Conservation (phyloP, 2,329 filamentous ascomycete species). For the Fusarium hostae region DNA sequence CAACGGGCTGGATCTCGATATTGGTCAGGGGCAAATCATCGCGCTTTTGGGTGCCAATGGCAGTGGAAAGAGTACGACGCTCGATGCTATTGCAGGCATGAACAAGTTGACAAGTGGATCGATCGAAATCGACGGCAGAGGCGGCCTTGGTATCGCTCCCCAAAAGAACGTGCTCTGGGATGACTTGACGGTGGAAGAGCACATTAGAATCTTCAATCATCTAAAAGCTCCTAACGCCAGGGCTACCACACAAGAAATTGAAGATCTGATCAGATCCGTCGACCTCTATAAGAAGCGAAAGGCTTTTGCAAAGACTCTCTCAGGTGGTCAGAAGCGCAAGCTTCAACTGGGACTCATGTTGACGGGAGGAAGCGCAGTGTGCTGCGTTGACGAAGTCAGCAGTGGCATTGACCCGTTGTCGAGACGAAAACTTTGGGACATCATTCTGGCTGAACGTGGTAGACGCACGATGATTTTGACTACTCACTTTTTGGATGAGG, state of each 20-base stretch:
- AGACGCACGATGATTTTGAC: slow-evolving; percentile 86
- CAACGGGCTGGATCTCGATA: slow-evolving; percentile 75
- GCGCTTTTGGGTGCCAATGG: slow-evolving; percentile 90
- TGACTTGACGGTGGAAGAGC: slow-evolving; percentile 85
- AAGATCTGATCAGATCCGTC: slow-evolving; percentile 73
- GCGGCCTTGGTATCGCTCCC: slow-evolving; percentile 86
- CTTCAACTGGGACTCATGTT: slow-evolving; percentile 96
- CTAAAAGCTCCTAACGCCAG: slow-evolving; percentile 73
- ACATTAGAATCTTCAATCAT: slow-evolving; percentile 84
- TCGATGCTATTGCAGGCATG: slow-evolving; percentile 87
- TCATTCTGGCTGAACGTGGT: slow-evolving; percentile 85
- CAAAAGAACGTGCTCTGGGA: slow-evolving; percentile 97
- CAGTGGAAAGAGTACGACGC: slow-evolving; percentile 88
- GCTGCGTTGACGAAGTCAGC: slow-evolving; percentile 91
- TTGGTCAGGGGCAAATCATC: slow-evolving; percentile 82
- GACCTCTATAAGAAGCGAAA: slow-evolving; percentile 80
- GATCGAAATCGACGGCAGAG: slow-evolving; percentile 81
- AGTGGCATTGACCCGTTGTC: slow-evolving; percentile 89
- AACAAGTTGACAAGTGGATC: slow-evolving; percentile 79
- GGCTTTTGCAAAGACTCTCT: slow-evolving; percentile 80
- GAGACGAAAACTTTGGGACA: slow-evolving; percentile 92
- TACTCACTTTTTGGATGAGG: slow-evolving; percentile 94
- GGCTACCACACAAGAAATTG: slow-evolving; percentile 69
- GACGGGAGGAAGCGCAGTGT: slow-evolving; percentile 86
- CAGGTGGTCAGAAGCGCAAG: slow-evolving; percentile 92